Percentiles rank a stretch among this genome's conserved stretches.
Evolutionary conservation across 306 rosid species (phyloP).

Genomic region (Ochetophila trinervis): DNA sequence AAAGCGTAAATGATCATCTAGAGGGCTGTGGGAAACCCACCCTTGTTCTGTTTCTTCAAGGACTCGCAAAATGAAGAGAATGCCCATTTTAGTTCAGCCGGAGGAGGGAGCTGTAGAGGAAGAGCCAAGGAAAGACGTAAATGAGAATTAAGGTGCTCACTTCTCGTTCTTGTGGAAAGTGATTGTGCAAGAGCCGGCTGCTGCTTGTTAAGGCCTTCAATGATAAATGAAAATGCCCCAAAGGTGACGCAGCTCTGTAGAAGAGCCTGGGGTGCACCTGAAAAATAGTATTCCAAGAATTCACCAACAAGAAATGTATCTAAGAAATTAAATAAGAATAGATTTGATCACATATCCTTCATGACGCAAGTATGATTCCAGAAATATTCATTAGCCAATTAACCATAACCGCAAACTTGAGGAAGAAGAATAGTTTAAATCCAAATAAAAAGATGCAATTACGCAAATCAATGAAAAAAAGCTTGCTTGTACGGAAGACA

Average conservation of each 20-base stretch:
- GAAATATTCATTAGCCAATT: too few species aligned
- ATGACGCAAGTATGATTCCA: too few species aligned
- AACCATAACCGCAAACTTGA: too few species aligned
- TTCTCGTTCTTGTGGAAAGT: constrained; percentile 39
- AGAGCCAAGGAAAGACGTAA: constrained; percentile 40
- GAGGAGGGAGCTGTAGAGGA: constrained; percentile 80
- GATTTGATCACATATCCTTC: neutral
- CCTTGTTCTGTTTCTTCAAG: constrained; percentile 51
- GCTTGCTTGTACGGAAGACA: too few species aligned
- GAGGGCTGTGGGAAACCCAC: constrained; percentile 33
- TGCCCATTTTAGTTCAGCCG: constrained; percentile 67
- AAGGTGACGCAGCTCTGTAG: constrained; percentile 89
- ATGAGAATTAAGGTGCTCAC: constrained; percentile 14
- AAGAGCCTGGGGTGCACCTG: constrained; percentile 97
- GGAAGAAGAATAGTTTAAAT: too few species aligned
- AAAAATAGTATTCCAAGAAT: constrained; percentile 10
- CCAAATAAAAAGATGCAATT: too few species aligned
- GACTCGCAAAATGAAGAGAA: constrained; percentile 65
- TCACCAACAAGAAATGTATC: neutral
- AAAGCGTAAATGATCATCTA: constrained; percentile 27
- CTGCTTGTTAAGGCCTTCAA: constrained; percentile 90
- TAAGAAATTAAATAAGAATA: neutral
- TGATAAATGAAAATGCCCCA: constrained; percentile 86
- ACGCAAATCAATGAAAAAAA: too few species aligned
- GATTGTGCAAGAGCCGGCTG: constrained; percentile 91